Evolutionary conservation across 176 grass and related monocot species (phyloP).

Genomic region (Aechmea fasciata): DNA sequence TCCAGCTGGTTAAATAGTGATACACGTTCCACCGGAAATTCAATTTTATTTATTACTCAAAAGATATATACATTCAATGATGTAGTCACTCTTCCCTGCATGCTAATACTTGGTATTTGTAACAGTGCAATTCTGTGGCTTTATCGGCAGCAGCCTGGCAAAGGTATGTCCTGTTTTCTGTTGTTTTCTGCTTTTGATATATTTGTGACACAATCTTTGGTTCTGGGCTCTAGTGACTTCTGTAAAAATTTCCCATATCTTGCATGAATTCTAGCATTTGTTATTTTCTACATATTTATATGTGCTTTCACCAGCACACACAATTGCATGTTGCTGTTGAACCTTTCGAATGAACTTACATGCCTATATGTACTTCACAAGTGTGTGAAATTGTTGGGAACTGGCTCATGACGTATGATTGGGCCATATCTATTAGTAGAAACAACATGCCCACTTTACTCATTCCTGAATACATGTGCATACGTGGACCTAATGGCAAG

Average conservation of each 20-base stretch:
- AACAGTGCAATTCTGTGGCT: slow-evolving; percentile 80
- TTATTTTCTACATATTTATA: not conserved
- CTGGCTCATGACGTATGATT: too few species aligned
- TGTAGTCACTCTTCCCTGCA: too few species aligned
- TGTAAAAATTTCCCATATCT: not conserved
- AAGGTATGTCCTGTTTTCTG: slow-evolving; percentile 43
- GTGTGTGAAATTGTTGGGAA: too few species aligned
- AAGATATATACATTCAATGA: too few species aligned
- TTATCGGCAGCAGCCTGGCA: slow-evolving; percentile 68
- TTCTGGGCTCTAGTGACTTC: not conserved
- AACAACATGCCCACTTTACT: too few species aligned
- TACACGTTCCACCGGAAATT: too few species aligned
- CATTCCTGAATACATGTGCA: too few species aligned
- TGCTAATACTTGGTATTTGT: slow-evolving; percentile 3
- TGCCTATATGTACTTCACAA: too few species aligned
- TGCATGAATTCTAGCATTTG: not conserved
- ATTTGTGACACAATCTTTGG: not conserved
- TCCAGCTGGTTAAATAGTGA: too few species aligned
- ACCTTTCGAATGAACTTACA: not conserved
- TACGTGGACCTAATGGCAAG: too few species aligned
- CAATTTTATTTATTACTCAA: too few species aligned
- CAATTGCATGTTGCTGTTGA: not conserved
- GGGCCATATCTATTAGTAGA: too few species aligned
- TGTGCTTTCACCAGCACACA: not conserved
- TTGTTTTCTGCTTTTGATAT: not conserved